Evolutionary conservation across 495 filamentous ascomycete genomes (phyloP).

Genomic region (Penicillium herquei): DNA sequence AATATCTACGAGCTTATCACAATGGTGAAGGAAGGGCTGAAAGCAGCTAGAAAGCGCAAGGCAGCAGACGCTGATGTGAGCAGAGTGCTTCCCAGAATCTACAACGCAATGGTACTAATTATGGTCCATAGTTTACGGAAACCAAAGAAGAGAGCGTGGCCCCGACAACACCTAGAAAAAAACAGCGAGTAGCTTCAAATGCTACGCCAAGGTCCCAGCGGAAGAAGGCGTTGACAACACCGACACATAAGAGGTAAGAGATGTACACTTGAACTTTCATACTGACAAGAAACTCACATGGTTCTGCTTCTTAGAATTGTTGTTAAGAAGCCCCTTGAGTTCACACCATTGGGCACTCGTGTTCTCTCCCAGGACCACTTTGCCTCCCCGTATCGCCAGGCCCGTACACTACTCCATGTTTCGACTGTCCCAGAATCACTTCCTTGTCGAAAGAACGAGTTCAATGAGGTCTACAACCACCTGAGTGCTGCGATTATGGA

Average conservation of each 20-base stretch:
- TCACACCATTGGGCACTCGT: conserved; percentile 89
- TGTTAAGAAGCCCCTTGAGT: conserved; percentile 89
- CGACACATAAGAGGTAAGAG: conserved; percentile 67
- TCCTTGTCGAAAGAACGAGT: conserved; percentile 91
- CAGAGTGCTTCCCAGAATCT: not conserved
- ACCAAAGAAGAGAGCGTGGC: conserved; percentile 45
- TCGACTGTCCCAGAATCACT: conserved; percentile 85
- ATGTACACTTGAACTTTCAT: too few relatives aligned
- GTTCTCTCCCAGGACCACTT: conserved; percentile 73
- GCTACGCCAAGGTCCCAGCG: conserved; percentile 59
- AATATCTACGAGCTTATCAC: conserved; percentile 63
- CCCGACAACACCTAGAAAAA: conserved; percentile 60
- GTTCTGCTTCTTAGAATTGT: conserved; percentile 48
- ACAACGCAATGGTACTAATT: conserved; percentile 8
- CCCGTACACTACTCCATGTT: conserved; percentile 86
- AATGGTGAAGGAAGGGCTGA: conserved; percentile 60
- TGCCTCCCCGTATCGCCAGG: conserved; percentile 86
- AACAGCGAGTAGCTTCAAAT: conserved; percentile 50
- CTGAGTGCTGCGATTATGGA: conserved; percentile 93
- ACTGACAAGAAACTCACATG: not conserved
- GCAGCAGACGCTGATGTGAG: conserved; percentile 51
- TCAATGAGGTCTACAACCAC: conserved; percentile 85
- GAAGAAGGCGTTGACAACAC: conserved; percentile 61
- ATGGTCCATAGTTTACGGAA: conserved; percentile 32
- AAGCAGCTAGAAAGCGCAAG: conserved; percentile 53